These are phyloP conservation scores for Epichloe typhina DNA, from an alignment of 2,329 filamentous ascomycete species.

Conservation along the genomic window DNA sequence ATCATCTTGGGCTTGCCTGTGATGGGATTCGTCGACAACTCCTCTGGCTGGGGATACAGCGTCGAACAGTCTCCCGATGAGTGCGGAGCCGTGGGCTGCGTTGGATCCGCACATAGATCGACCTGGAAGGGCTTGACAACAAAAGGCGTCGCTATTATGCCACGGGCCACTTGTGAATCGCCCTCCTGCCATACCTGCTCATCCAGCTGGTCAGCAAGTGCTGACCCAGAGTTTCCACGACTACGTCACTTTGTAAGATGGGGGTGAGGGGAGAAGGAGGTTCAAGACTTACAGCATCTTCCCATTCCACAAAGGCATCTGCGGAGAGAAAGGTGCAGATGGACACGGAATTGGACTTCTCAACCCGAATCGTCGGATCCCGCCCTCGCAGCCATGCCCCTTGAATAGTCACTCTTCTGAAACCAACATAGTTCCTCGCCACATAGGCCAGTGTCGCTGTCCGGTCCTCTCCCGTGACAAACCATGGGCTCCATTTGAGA, in stretches of 20 bases:
- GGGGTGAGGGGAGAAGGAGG: neutral
- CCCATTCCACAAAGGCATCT: constrained; percentile 44
- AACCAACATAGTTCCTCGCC: constrained; percentile 39
- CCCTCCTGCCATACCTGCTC: constrained; percentile 29
- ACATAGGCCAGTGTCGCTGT: constrained; percentile 37
- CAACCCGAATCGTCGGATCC: constrained; percentile 25
- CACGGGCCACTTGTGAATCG: constrained; percentile 30
- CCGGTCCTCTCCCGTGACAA: constrained; percentile 18
- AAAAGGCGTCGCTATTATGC: constrained; percentile 39
- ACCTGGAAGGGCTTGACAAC: constrained; percentile 38
- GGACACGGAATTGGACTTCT: constrained; percentile 28
- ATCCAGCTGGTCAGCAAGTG: neutral
- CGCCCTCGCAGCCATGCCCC: constrained; percentile 21
- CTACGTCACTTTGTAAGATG: no score
- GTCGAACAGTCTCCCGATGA: constrained; percentile 31
- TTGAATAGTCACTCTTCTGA: constrained; percentile 33
- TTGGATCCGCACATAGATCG: constrained; percentile 19
- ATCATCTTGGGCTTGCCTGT: constrained; percentile 7
- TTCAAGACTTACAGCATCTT: constrained; percentile 29
- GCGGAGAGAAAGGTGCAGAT: constrained; percentile 36
- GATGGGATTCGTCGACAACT: constrained; percentile 20
- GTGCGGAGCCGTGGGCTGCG: constrained; percentile 20
- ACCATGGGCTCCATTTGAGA: constrained; percentile 43
- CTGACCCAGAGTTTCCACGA: no score
- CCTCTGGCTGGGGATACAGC: constrained; percentile 24